Percentiles rank a stretch among this genome's conserved stretches.
Evolutionary conservation across 2,329 filamentous ascomycete species (phyloP).

Genomic region (Chaetomium olivaceum): DNA sequence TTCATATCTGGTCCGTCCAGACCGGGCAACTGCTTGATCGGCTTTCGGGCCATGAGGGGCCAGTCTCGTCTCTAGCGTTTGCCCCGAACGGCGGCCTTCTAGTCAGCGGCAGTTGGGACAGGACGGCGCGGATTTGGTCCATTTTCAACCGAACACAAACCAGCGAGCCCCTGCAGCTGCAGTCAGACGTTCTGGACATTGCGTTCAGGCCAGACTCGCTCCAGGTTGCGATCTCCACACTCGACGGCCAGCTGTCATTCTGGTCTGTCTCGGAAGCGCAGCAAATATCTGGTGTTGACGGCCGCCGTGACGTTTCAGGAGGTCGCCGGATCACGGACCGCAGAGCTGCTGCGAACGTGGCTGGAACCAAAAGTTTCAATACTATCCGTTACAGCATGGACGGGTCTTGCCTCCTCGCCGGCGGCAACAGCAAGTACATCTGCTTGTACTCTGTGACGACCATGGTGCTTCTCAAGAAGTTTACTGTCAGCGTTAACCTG

Average conservation of each 20-base stretch:
- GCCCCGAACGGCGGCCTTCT: constrained; percentile 81
- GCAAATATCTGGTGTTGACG: constrained; percentile 84
- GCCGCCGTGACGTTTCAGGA: constrained; percentile 87
- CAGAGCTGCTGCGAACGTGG: constrained; percentile 84
- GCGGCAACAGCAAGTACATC: constrained; percentile 97
- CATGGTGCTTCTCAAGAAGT: constrained; percentile 90
- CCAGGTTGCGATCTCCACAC: constrained; percentile 85
- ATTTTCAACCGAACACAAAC: constrained; percentile 94
- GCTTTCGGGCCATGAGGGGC: constrained; percentile 89
- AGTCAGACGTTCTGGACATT: constrained; percentile 85
- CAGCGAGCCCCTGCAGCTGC: constrained; percentile 87
- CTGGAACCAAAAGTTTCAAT: constrained; percentile 87
- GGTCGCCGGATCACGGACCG: constrained; percentile 87
- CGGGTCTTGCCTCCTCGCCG: constrained; percentile 84
- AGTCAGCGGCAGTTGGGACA: constrained; percentile 94
- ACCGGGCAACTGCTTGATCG: constrained; percentile 93
- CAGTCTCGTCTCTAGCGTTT: constrained; percentile 85
- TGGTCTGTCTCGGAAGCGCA: constrained; percentile 89
- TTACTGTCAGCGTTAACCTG: constrained; percentile 92
- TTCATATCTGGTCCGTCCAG: constrained; percentile 98
- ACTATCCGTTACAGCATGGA: constrained; percentile 90
- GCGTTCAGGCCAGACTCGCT: constrained; percentile 86
- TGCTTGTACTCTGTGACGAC: constrained; percentile 95
- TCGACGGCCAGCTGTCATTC: constrained; percentile 93
- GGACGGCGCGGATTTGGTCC: constrained; percentile 92